Conservation (phyloP, 176 grass and related monocot genomes). For the Phoenix roebelenii region DNA sequence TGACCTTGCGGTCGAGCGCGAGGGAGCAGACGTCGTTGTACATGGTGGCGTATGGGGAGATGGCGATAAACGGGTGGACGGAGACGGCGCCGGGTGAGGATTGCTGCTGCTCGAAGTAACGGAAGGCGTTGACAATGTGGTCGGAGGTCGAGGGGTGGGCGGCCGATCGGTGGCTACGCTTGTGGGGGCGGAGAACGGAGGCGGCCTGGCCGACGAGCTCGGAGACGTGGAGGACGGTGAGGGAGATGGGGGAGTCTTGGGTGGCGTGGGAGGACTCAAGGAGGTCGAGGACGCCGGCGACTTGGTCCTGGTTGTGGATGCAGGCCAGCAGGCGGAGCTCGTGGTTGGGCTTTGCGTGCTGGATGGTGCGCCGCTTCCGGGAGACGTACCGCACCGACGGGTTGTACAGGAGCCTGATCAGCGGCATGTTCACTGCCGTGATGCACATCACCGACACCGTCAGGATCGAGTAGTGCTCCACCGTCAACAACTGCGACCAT, state of each 20-base stretch:
- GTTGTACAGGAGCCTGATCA: slow-evolving; percentile 66
- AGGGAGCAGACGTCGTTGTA: slow-evolving; percentile 71
- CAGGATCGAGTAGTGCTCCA: slow-evolving; percentile 38
- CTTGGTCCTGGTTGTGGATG: slow-evolving; percentile 63
- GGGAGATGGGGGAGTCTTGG: slow-evolving; percentile 29
- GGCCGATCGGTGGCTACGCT: neutral
- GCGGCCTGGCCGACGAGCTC: slow-evolving; percentile 45
- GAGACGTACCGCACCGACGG: slow-evolving; percentile 31
- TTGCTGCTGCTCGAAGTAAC: slow-evolving; percentile 42
- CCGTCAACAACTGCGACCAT: slow-evolving; percentile 24
- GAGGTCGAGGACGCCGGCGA: slow-evolving; percentile 50
- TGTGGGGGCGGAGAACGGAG: slow-evolving; percentile 46
- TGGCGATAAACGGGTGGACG: slow-evolving; percentile 47
- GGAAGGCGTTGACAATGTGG: slow-evolving; percentile 60
- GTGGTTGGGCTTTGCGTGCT: slow-evolving; percentile 11
- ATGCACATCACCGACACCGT: slow-evolving; percentile 32
- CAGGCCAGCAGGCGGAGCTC: slow-evolving; percentile 50
- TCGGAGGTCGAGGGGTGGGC: slow-evolving; percentile 25
- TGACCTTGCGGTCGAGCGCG: slow-evolving; percentile 47
- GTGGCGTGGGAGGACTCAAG: slow-evolving; percentile 21
- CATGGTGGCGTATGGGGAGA: slow-evolving; percentile 45
- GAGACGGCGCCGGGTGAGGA: slow-evolving; percentile 18
- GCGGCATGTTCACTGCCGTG: slow-evolving; percentile 28
- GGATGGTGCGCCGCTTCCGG: slow-evolving; percentile 23
- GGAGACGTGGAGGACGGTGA: slow-evolving; percentile 62